A percentile compares a stretch with the other conserved stretches of the same genome.
phyloP scores from a whole-genome alignment of 176 grass and related monocot genomes.

The Metroxylon sagu region DNA sequence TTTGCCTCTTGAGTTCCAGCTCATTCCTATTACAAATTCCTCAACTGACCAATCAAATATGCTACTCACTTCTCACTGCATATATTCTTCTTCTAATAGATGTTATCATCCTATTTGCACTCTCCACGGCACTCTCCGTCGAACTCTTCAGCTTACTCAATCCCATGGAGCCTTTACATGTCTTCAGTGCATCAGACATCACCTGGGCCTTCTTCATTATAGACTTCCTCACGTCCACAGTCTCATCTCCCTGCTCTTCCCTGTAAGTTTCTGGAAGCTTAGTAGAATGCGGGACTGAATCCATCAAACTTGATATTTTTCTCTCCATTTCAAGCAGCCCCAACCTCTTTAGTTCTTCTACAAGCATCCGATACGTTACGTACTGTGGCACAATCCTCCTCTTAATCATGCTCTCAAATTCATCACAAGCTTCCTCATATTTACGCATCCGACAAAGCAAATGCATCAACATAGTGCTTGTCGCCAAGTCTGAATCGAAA shows the following conservation, averaged over 20 bases:
- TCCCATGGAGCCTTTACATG: constrained; percentile 32
- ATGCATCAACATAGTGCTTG: constrained; percentile 78
- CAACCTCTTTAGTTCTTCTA: constrained; percentile 50
- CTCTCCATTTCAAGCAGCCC: constrained; percentile 35
- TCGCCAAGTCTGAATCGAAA: constrained; percentile 61
- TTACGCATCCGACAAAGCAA: constrained; percentile 46
- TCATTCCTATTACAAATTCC: no score
- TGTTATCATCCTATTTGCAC: constrained; percentile 45
- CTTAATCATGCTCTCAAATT: constrained; percentile 67
- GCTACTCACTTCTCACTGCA: constrained; percentile 1
- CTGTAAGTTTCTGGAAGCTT: constrained; percentile 62
- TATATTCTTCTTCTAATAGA: constrained; percentile 55
- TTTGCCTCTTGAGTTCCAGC: no score
- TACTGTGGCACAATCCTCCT: constrained; percentile 70
- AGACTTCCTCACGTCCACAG: constrained; percentile 37
- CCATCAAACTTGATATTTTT: constrained; percentile 49
- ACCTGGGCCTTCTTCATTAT: constrained; percentile 57
- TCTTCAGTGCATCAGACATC: constrained; percentile 58
- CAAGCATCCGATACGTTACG: constrained; percentile 66
- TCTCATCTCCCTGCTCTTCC: constrained; percentile 37
- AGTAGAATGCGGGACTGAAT: constrained; percentile 58
- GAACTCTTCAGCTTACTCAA: constrained; percentile 24
- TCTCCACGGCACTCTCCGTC: constrained; percentile 45
- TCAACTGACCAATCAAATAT: not conserved
- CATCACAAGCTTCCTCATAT: constrained; percentile 47